phyloP scores from a whole-genome alignment of 768 basidiomycete species.

The Boletus coccyginus region DNA sequence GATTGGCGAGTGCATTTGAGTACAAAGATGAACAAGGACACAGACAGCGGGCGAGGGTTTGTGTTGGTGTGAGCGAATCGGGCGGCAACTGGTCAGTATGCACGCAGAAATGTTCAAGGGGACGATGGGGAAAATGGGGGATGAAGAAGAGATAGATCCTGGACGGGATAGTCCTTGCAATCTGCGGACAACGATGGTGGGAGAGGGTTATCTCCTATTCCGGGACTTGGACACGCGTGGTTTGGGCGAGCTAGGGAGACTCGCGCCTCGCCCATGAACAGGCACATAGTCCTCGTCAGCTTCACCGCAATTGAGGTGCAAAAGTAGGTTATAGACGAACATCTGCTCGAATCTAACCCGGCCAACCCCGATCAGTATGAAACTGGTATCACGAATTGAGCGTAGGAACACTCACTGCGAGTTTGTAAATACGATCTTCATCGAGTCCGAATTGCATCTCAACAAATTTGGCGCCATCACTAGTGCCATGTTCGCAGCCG shows the following conservation, averaged over 20 bases:
- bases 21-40: conserved; percentile 13
- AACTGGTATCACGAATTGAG: neutral
- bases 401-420: conserved; percentile 65
- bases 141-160: neutral
- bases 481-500: conserved; percentile 79
- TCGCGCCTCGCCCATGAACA: conserved; percentile 75
- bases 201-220: conserved; percentile 39
- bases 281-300: conserved; percentile 80
- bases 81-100: neutral
- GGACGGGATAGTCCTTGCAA: neutral
- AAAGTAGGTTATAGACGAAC: conserved; percentile 81
- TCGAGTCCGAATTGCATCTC: conserved; percentile 82
- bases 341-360: conserved; percentile 73
- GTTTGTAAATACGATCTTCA: conserved; percentile 88
- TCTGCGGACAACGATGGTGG: neutral
- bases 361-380: conserved; percentile 6
- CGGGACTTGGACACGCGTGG: conserved; percentile 56
- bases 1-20: conserved; percentile 11
- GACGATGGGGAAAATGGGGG: neutral
- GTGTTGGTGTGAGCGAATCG: neutral
- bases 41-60: neutral
- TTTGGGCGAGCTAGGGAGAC: conserved; percentile 40
- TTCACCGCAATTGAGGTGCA: conserved; percentile 72
- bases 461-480: conserved; percentile 93
- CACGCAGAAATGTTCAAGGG: neutral